These are phyloP conservation scores for Coccinonectria pachysandricola DNA, from an alignment of 2,329 filamentous ascomycete genomes.

Conservation along the genomic window DNA sequence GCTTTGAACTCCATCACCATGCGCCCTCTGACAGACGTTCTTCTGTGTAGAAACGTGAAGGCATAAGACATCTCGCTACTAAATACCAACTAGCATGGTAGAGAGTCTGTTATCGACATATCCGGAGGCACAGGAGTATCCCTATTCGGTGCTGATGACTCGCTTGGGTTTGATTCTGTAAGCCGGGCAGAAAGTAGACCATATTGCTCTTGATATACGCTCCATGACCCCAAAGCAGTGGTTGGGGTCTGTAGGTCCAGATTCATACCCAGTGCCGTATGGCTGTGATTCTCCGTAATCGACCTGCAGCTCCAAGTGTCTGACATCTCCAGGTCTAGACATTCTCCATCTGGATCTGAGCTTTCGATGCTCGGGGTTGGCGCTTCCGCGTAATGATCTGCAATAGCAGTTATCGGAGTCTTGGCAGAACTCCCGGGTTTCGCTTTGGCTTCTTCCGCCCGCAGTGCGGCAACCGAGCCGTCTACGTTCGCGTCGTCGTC, in stretches of 20 bases:
- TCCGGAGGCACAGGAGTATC: slow-evolving; percentile 10
- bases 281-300: slow-evolving; percentile 18
- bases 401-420: slow-evolving; percentile 14
- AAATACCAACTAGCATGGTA: too few species aligned
- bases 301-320: slow-evolving; percentile 31
- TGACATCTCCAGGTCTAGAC: slow-evolving; percentile 39
- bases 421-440: slow-evolving; percentile 9
- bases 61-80: too few species aligned
- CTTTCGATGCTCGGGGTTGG: slow-evolving; percentile 33
- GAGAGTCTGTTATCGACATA: too few species aligned
- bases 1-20: too few species aligned
- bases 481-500: slow-evolving; percentile 34
- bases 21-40: too few species aligned
- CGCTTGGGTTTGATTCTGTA: too few species aligned
- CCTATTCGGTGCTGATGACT: too few species aligned
- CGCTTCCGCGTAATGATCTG: slow-evolving; percentile 18
- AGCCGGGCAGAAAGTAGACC: too few species aligned
- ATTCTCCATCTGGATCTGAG: slow-evolving; percentile 19
- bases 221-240: slow-evolving; percentile 7
- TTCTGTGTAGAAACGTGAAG: too few species aligned
- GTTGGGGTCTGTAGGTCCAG: slow-evolving; percentile 31
- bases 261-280: slow-evolving; percentile 22
- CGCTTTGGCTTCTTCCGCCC: slow-evolving; percentile 20
- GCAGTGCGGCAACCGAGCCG: slow-evolving; percentile 31
- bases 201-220: too few species aligned